Evolutionary conservation across 1,284 basidiomycete genomes (phyloP).

Genomic region (Marasmius sp.): DNA sequence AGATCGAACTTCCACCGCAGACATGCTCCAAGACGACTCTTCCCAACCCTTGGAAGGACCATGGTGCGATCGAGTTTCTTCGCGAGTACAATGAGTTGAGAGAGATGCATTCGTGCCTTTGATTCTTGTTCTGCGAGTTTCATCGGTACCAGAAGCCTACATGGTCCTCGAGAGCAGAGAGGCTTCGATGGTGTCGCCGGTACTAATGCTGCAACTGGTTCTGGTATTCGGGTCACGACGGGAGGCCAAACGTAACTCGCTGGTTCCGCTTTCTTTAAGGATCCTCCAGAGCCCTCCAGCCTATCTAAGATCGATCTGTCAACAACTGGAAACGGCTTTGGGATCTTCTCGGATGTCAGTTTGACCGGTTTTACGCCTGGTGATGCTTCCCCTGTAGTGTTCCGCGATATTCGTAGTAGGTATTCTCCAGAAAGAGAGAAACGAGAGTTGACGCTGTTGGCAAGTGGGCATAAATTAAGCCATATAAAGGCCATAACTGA

Average conservation of each 20-base stretch:
- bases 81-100: slow-evolving; percentile 43
- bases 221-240: slow-evolving; percentile 31
- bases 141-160: slow-evolving; percentile 46
- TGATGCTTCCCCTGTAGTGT: no score
- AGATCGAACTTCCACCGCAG: slow-evolving; percentile 39
- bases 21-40: slow-evolving; percentile 47
- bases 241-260: slow-evolving; percentile 24
- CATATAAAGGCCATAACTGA: no score
- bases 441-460: no score
- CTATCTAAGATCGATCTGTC: no score
- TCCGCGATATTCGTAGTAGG: no score
- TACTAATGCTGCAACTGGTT: slow-evolving; percentile 11
- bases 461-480: no score
- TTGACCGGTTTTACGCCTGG: no score
- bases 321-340: no score
- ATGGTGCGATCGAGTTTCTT: slow-evolving; percentile 44
- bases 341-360: no score
- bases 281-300: no score
- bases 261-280: no score
- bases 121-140: slow-evolving; percentile 50
- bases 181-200: background rate
- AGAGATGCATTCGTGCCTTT: slow-evolving; percentile 46
- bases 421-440: no score
- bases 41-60: slow-evolving; percentile 52
- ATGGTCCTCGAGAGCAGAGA: slow-evolving; percentile 20